These are phyloP conservation scores for Sporothrix curviconia DNA, from an alignment of 2,329 filamentous ascomycete species.

Conservation along the genomic window DNA sequence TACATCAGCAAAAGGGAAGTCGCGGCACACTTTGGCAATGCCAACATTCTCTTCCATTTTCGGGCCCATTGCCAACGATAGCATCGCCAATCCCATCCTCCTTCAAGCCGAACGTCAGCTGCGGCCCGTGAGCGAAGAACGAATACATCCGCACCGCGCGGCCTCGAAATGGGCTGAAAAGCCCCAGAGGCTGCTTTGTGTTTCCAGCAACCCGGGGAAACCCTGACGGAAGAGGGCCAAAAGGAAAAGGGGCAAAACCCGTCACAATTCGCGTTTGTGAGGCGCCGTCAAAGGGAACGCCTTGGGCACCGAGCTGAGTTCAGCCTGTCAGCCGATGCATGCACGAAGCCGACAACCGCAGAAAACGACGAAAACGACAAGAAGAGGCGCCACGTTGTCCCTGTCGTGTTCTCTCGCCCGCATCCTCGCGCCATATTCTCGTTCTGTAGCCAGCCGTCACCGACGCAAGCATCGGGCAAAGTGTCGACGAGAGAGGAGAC, in stretches of 20 bases:
- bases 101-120: too few relatives aligned
- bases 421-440: too few relatives aligned
- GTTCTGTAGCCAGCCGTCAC: not conserved
- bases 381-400: not conserved
- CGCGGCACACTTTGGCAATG: not conserved
- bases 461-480: not conserved
- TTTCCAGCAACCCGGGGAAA: not conserved
- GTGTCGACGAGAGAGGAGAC: not conserved
- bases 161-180: not conserved
- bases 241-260: too few relatives aligned
- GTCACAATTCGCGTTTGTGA: too few relatives aligned
- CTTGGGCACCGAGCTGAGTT: too few relatives aligned
- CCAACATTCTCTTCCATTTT: too few relatives aligned
- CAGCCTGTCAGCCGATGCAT: not conserved
- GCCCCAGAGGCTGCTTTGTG: not conserved
- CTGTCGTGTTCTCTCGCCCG: not conserved
- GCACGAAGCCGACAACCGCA: not conserved
- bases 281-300: not conserved
- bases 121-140: too few relatives aligned
- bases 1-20: not conserved
- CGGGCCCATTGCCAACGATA: too few relatives aligned
- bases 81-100: too few relatives aligned
- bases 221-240: not conserved
- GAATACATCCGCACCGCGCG: not conserved
- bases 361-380: not conserved